Evolutionary conservation across 2,329 filamentous ascomycete species (phyloP), one percentile per base, ranked within the genome.

Genomic region (Fusarium falciforme): DNA sequence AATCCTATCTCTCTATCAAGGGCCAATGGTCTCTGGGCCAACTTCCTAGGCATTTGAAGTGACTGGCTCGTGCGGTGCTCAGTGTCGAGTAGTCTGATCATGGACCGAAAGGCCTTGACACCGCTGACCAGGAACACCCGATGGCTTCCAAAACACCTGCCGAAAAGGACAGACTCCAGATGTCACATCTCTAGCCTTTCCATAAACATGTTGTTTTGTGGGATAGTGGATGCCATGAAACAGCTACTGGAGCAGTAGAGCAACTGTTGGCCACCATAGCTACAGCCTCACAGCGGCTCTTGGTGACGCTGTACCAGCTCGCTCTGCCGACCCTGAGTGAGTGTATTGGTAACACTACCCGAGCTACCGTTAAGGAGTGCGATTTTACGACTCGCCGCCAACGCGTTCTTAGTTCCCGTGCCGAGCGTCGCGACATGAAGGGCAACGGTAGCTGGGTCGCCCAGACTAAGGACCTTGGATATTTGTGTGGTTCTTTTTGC

Each of bases 1-100:
- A 55, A 72, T 72, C 5, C n/a, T 14, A 68, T 63, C 38, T 65
- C 62, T 54, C 74, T 64, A 33, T n/a, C 31, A 59, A n/a, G 49
- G n/a, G 2, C n/a, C 33, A 61, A 47, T 54, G 40, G 60, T 68
- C 62, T 68, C 5, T 47, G 22, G 42, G 7, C 3, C 42, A 27
- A 16, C 14, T 25, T 17, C 42, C 22, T 17, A 68, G 29, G 64
- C 29, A 64, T 62, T 11, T 16, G 52, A 38, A 55, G 59, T 52
- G 36, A 22, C 42, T 55, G 60, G 22, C 8, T 31, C 17, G 11
- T 31, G 47, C 14, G 4, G 5, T 17, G 16, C 16, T 4, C 1
- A 29, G 16, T 5, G 22, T 31, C 25, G 47, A 49, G 8, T n/a
- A 16, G 16, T 7, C 25, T 8, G 47, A 52, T 29, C 9, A 52